Conservation (phyloP, 768 basidiomycete genomes). For the Ephemerocybe angulata region DNA sequence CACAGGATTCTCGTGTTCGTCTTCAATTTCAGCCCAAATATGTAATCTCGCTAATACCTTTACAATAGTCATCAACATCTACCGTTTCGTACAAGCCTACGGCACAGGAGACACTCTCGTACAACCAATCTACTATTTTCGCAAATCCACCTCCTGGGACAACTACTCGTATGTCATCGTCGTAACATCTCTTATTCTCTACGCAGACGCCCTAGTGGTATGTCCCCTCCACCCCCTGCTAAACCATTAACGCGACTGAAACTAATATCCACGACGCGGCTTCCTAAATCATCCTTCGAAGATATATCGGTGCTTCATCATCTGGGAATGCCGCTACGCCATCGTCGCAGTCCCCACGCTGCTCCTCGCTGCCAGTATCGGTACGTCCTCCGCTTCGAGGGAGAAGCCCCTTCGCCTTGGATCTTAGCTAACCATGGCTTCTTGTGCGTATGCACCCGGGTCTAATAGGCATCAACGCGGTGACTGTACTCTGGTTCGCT, state of each 20-base stretch:
- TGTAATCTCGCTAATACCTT: background rate
- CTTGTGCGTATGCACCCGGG: background rate
- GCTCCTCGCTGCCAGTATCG: slow-evolving; percentile 16
- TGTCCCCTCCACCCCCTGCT: background rate
- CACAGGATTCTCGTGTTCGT: background rate
- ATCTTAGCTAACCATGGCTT: too few species aligned
- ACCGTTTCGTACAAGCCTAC: slow-evolving; percentile 2
- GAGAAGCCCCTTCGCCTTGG: too few species aligned
- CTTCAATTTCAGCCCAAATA: background rate
- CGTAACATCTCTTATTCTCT: background rate
- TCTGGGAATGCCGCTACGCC: slow-evolving; percentile 21
- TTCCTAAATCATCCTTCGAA: slow-evolving; percentile 5
- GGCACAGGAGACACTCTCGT: background rate
- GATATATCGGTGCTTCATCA: slow-evolving; percentile 28
- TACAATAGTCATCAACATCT: slow-evolving; percentile 1
- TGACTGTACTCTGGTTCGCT: slow-evolving; percentile 20
- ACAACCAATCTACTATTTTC: slow-evolving; percentile 2
- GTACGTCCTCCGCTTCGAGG: slow-evolving; percentile 15
- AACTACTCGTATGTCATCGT: slow-evolving; percentile 1
- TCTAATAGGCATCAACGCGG: slow-evolving; percentile 18
- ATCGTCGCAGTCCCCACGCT: slow-evolving; percentile 21
- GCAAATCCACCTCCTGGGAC: background rate
- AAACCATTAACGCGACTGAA: background rate
- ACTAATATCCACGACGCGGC: background rate
- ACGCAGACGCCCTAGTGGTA: background rate